A percentile compares a stretch with the other conserved stretches of the same genome.
phyloP scores from a whole-genome alignment of 129 eudicot species.

The Kitagawia praeruptora region DNA sequence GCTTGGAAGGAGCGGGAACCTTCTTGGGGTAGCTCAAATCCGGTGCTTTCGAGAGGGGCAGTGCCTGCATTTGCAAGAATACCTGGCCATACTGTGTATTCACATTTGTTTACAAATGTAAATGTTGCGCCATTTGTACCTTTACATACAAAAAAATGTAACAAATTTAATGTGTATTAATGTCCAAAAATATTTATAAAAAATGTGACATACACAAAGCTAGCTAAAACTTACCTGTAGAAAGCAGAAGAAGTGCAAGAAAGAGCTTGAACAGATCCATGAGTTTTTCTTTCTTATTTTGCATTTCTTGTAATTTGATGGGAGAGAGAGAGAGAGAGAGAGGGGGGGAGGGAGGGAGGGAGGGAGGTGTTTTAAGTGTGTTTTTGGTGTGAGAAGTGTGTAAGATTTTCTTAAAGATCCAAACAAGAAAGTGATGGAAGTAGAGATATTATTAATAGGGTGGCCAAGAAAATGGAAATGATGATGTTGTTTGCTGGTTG shows the following conservation, averaged over 20 bases:
- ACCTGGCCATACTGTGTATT: slow-evolving; percentile 91
- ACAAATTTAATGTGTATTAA: background rate
- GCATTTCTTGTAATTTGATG: background rate
- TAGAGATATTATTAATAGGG: background rate
- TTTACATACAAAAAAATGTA: slow-evolving; percentile 4
- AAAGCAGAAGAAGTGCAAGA: slow-evolving; percentile 30
- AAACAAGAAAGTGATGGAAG: background rate
- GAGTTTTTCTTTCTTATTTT: background rate
- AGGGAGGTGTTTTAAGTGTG: slow-evolving; percentile 1
- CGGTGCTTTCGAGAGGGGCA: slow-evolving; percentile 63
- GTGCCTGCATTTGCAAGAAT: slow-evolving; percentile 84
- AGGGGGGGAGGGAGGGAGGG: background rate
- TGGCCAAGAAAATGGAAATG: background rate
- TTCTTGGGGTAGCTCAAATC: slow-evolving; percentile 66
- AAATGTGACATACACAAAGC: background rate
- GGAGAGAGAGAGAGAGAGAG: background rate
- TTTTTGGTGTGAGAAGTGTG: background rate
- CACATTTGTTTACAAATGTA: slow-evolving; percentile 85
- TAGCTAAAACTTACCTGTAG: slow-evolving; percentile 28
- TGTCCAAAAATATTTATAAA: background rate
- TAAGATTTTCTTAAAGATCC: background rate
- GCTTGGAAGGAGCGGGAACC: slow-evolving; percentile 63
- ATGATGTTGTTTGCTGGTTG: background rate
- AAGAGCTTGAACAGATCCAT: slow-evolving; percentile 45
- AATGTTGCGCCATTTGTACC: slow-evolving; percentile 69